Percentiles rank a stretch among this genome's conserved stretches.
Conservation (phyloP, 2,329 filamentous ascomycete species). For the Lecanicillium sp. region DNA sequence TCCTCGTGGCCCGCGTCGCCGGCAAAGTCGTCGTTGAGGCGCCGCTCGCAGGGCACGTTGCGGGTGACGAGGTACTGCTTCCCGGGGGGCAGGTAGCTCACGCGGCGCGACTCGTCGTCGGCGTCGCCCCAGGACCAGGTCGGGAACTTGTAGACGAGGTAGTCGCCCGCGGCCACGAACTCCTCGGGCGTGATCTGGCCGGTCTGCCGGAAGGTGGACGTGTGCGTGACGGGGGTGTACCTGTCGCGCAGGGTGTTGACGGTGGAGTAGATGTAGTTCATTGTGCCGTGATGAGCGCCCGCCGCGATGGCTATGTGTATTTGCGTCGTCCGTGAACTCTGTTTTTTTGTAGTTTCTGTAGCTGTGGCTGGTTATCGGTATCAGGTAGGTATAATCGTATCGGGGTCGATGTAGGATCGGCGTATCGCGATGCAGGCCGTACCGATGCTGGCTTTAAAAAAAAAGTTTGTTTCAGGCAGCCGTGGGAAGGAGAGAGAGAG, state of each 20-base stretch:
- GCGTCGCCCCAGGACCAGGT: conserved; percentile 97
- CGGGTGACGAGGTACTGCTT: conserved; percentile 96
- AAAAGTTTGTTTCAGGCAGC: no score
- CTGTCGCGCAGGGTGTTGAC: conserved; percentile 88
- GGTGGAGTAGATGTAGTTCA: conserved; percentile 90
- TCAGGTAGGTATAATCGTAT: no score
- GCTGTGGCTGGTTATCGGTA: no score
- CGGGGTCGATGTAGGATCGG: no score
- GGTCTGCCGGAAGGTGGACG: conserved; percentile 86
- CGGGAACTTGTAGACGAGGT: conserved; percentile 97
- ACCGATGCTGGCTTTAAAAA: no score
- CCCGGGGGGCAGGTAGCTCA: conserved; percentile 71
- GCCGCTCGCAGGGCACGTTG: conserved; percentile 86
- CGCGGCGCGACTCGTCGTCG: conserved; percentile 71
- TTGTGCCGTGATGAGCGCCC: conserved; percentile 37
- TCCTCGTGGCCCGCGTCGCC: conserved; percentile 83
- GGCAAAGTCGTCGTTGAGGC: conserved; percentile 89
- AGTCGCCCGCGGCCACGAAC: conserved; percentile 92
- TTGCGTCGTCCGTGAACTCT: neutral
- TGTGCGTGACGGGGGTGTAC: conserved; percentile 82
- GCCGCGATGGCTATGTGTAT: neutral
- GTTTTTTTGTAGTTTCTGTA: no score
- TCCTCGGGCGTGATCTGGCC: conserved; percentile 97
- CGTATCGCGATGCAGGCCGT: no score
- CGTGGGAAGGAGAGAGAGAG: no score